Evolutionary conservation across 345 rosid species (phyloP), one percentile per base, ranked within the genome.

Genomic region (Jatropha curcas): DNA sequence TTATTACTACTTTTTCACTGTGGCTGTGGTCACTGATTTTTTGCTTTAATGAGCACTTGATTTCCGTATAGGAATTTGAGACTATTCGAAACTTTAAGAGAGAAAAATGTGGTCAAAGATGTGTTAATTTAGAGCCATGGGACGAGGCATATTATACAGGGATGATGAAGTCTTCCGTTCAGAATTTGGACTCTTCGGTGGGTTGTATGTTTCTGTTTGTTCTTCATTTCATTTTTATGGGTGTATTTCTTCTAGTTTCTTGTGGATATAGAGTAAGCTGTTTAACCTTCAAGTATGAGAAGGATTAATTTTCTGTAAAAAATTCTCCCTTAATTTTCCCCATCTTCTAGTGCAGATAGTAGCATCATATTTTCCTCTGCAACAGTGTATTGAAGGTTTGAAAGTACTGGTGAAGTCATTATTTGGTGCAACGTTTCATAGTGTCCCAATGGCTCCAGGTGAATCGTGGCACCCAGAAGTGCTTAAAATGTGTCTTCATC

Each of bases 401-500:
- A 90, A 90, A 81, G 69, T 89, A 62, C 83, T 94, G 63, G 95
- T 87, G 74, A 79, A 86, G 70, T 88, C 97, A 70, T 83, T 94
- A 71, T 94, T 94, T 79, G 98, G 97, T 80, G 92, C 90, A 69
- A 83, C 89, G 46, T 89, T 88, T 76, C 83, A 75, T 39, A 80
- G 77, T 43, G 73, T 89, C 65, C 82, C 96, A 41, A 74, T 90
- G 80, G 86, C 88, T 59, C 96, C 88, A 19, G 98, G 98, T 46
- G 98, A 94, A 89, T 89, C 98, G 9, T 94, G 98, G 98, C 96
- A 94, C 78, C 91, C 98, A 28, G 86, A 88, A 62, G 97, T 94
- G 74, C 86, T 90, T 60, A 92, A 94, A 87, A 71, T 92, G 91
- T 79, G 84, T 67, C 91, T 94, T 74, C 87, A 87, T 80, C 97